phyloP scores from a whole-genome alignment of 225 moss, liverwort and hornwort genomes.

The Pseudoscleropodium purum region DNA sequence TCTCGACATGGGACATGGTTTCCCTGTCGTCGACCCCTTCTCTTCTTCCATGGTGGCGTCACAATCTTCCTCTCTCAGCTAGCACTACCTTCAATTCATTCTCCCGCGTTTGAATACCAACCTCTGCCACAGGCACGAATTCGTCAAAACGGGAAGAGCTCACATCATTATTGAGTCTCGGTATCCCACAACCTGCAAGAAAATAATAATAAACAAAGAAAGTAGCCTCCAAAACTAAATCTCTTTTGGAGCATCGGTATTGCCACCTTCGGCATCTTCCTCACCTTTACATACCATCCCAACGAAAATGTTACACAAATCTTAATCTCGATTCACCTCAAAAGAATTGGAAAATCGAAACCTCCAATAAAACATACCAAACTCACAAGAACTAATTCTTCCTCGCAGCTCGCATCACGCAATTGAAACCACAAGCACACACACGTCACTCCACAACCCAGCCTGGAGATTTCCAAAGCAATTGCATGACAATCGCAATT shows the following conservation, averaged over 20 bases:
- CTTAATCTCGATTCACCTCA: neutral
- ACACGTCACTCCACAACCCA: neutral
- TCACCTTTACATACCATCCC: neutral
- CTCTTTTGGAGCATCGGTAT: neutral
- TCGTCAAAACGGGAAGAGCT: neutral
- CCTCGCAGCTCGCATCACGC: neutral
- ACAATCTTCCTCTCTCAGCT: neutral
- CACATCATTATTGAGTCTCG: neutral
- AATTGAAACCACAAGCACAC: neutral
- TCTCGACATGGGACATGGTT: constrained; percentile 43
- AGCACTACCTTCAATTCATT: neutral
- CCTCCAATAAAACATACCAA: neutral
- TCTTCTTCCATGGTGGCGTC: neutral
- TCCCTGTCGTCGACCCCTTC: constrained; percentile 20
- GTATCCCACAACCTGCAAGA: neutral
- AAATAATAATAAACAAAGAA: neutral
- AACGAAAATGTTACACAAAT: neutral
- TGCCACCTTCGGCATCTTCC: neutral
- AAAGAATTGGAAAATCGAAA: neutral
- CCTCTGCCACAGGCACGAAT: neutral
- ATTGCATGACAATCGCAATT: neutral
- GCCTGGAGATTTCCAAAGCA: neutral
- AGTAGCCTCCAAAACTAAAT: neutral
- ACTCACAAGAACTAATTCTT: neutral
- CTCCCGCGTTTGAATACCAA: neutral